These are phyloP conservation scores for Eucalyptus cloeziana DNA, from an alignment of 345 rosid species.

Conservation along the genomic window DNA sequence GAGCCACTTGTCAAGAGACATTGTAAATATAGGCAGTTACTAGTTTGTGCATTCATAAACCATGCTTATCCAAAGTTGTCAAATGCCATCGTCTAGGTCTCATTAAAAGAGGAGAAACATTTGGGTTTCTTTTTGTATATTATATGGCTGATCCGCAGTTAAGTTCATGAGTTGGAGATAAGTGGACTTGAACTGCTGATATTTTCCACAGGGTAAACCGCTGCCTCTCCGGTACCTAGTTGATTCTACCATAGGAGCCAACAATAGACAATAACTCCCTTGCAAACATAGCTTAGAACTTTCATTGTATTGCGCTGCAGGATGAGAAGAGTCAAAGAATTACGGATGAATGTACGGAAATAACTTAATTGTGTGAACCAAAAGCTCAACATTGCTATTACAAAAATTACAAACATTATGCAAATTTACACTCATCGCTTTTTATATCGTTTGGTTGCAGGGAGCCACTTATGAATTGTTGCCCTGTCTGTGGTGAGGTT, in stretches of 20 bases:
- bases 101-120: neutral
- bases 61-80: neutral
- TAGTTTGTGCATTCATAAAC: neutral
- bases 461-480: constrained; percentile 66
- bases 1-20: neutral
- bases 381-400: neutral
- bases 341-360: neutral
- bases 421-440: neutral
- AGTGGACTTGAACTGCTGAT: neutral
- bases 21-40: neutral
- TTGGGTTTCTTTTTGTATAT: neutral
- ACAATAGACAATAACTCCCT: neutral
- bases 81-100: neutral
- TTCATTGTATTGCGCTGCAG: neutral
- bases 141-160: neutral
- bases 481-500: constrained; percentile 85
- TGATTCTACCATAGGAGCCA: neutral
- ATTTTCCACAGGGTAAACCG: neutral
- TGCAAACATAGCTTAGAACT: neutral
- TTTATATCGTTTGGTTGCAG: constrained; percentile 19
- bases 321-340: neutral
- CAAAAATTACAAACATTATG: neutral
- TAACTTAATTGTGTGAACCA: neutral
- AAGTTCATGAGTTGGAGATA: neutral
- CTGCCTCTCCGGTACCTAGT: neutral